Base-by-base conservation (phyloP, 2,329 filamentous ascomycete species). In the Colletotrichum siamense region DNA sequence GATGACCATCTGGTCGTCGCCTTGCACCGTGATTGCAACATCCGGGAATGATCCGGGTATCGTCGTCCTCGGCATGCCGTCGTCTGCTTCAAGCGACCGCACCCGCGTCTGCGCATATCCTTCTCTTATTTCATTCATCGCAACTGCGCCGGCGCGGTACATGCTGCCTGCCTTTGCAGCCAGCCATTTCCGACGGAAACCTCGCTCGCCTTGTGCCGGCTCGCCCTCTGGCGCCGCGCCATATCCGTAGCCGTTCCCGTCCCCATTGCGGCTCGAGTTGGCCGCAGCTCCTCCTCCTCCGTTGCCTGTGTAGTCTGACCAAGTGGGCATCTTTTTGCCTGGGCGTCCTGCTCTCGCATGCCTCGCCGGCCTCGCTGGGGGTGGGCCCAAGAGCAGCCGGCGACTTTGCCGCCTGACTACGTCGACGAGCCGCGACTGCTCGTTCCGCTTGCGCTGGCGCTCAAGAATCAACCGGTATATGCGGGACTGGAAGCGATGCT, bases 1-100 rank as follows among this genome's bases (percentile, higher is more conserved):
- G 28, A 99, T 84, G 12, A 99, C 92, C 93, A 99, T 95, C 86
- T 99, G 95, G 83, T 98, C 96, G 76, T 95, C 92, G 15, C 95
- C 96, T 77, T 92, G 93, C 13, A 92, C 91, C 18, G 94, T 91
- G 76, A 98, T 94, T n/a, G 94, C 92, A 22, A 95, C 94, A 79
- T 98, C 94, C 0, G 96, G 95, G 81, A 98, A 98, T 2, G 94
- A 92, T 1, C 94, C 94, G 0, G 95, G 94, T 34, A 95, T 94
- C 61, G 89, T 86, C 24, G 87, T 83, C 77, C 69, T 64, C 13
- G 84, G 85, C 61, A 82, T 79, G n/a, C 79, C 73, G 10, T 84
- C 82, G 12, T 81, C 79, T 8, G 79, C 77, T 57, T 87, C 86
- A 6, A 84, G 80, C n/a, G 83, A 82, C 8, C 83, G 75, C 22